These are phyloP conservation scores for Artemisia annua DNA, from an alignment of 129 eudicot species.

Conservation along the genomic window DNA sequence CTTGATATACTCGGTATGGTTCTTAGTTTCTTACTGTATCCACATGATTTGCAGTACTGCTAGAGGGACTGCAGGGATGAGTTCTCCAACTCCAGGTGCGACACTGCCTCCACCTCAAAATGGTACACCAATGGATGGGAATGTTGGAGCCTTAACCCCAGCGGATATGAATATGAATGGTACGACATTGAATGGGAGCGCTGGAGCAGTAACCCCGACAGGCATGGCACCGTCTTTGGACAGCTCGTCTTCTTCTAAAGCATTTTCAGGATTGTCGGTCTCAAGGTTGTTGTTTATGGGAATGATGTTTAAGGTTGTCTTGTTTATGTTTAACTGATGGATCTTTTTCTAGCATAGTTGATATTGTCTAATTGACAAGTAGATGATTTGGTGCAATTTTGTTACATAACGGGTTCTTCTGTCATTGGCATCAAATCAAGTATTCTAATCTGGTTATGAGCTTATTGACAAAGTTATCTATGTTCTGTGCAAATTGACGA, in stretches of 20 bases:
- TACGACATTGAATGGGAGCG: neutral
- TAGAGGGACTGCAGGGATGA: neutral
- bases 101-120: slow-evolving; percentile 16
- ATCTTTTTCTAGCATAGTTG: slow-evolving; percentile 5
- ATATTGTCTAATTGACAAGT: slow-evolving; percentile 18
- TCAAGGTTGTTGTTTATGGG: slow-evolving; percentile 2
- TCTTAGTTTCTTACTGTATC: neutral
- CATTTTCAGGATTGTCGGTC: neutral
- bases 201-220: slow-evolving; percentile 13
- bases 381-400: slow-evolving; percentile 17
- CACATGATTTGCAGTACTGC: slow-evolving; percentile 20
- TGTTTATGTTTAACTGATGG: slow-evolving; percentile 4
- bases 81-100: slow-evolving; percentile 5
- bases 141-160: slow-evolving; percentile 11
- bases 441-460: too few species aligned
- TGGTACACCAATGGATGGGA: slow-evolving; percentile 6
- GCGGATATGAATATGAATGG: neutral
- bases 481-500: too few species aligned
- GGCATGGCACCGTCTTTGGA: slow-evolving; percentile 9
- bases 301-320: slow-evolving; percentile 14
- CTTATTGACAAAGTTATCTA: too few species aligned
- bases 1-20: too few species aligned
- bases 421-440: too few species aligned
- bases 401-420: neutral
- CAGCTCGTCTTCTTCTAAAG: slow-evolving; percentile 16